Conservation (phyloP, 176 grass and related monocot genomes). For the Carex kokanica region DNA sequence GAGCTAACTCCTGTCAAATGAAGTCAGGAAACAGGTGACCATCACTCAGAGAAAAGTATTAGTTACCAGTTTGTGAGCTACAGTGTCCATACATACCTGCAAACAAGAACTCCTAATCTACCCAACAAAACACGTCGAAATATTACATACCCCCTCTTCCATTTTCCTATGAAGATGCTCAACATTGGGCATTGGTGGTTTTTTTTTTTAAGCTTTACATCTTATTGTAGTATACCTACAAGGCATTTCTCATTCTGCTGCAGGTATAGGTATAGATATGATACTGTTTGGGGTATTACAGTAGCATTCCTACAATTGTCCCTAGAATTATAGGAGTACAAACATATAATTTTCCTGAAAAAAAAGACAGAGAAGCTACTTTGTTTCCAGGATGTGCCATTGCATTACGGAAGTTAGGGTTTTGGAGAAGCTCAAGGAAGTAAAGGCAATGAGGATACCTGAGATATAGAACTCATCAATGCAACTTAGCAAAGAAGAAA, state of each 20-base stretch:
- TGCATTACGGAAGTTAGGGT: constrained; percentile 79
- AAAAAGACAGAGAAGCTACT: constrained; percentile 36
- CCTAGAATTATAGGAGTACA: background rate
- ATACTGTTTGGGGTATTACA: background rate
- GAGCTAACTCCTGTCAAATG: constrained; percentile 85
- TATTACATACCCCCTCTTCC: background rate
- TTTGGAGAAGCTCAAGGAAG: constrained; percentile 99
- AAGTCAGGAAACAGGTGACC: constrained; percentile 1
- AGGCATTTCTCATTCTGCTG: background rate
- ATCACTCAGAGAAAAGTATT: constrained; percentile 13
- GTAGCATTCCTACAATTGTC: background rate
- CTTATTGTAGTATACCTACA: background rate
- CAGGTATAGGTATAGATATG: background rate
- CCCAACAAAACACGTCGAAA: background rate
- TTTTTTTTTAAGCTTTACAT: no score
- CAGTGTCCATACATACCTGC: background rate
- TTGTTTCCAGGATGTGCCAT: constrained; percentile 99
- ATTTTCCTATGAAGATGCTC: background rate
- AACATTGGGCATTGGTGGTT: background rate
- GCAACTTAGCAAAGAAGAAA: background rate
- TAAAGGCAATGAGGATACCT: constrained; percentile 99
- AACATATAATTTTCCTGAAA: background rate
- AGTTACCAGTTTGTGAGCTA: background rate
- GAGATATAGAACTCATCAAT: background rate
- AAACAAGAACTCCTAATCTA: background rate